Evolutionary conservation across 345 rosid species (phyloP), one percentile per base, ranked within the genome.

Genomic region (Acer yangbiense): DNA sequence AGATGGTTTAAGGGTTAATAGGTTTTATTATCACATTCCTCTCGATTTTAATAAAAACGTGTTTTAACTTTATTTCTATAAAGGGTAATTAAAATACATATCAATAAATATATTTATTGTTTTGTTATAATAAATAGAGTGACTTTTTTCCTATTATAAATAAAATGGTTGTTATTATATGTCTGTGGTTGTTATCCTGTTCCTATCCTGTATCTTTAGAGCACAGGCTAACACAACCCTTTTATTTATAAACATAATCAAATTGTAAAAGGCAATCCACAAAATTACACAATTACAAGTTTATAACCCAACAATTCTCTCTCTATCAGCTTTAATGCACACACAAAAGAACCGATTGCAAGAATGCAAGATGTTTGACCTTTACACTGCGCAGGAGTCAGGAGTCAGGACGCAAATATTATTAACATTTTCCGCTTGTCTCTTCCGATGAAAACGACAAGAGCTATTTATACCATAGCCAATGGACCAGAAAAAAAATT

Each of bases 391-490:
- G 32, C 32, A 29, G 32, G 32, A 29, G 32, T 29, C 3, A 29
- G 32, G 3, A n/a, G 21, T 29, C 32, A 29, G 32, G 32, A n/a
- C 61, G 18, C 7, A 55, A 55, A 2, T 55, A 17, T 1, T 5
- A 4, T 55, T 55, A n/a, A 55, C 61, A 5, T 55, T 58, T 12
- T n/a, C 21, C 1, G 9, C 8, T 58, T 58, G 63, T 58, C 11
- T 58, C 63, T 58, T 58, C 25, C n/a, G 63, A 7, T n/a, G 63
- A 58, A 58, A 58, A 58, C 63, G 63, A 58, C 63, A 57, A 18
- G 63, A 58, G 23, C 20, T 17, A 20, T 14, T 55, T 55, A 55
- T 21, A 9, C 9, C 3, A 55, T 55, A 6, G 21, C 21, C 63
- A 58, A 43, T 9, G 9, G 32, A 29, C 32, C 3, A 2, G 2